phyloP scores from a whole-genome alignment of 2,329 filamentous ascomycete genomes.

The Cercospora sp. region DNA sequence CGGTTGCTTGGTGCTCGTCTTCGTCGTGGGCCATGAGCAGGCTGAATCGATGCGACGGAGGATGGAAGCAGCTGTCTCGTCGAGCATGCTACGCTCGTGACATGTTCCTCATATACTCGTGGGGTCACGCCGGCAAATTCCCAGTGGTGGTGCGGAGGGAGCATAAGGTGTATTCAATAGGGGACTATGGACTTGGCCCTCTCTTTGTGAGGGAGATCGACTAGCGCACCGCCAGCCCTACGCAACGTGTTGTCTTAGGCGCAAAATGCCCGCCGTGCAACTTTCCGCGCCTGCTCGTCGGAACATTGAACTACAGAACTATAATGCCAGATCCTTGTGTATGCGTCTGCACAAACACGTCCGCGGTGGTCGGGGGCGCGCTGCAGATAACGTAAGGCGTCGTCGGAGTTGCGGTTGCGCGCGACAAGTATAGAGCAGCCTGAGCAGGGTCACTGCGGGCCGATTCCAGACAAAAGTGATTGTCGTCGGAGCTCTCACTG shows the following conservation, averaged over 20 bases:
- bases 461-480: constrained; percentile 2
- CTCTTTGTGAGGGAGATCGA: constrained; percentile 8
- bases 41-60: constrained; percentile 12
- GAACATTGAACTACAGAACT: not conserved
- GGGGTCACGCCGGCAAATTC: not conserved
- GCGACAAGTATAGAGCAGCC: not conserved
- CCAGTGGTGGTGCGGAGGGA: not conserved
- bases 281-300: not conserved
- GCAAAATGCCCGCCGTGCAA: not conserved
- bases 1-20: constrained; percentile 31
- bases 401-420: constrained; percentile 1
- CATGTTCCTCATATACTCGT: not conserved
- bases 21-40: constrained; percentile 38
- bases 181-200: constrained; percentile 3
- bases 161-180: constrained; percentile 1
- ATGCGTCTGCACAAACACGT: not conserved
- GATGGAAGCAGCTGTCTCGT: constrained; percentile 7
- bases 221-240: constrained; percentile 5
- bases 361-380: not conserved
- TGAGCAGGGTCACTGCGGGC: not conserved
- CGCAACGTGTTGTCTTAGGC: constrained; percentile 1
- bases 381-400: not conserved
- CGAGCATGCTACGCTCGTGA: constrained; percentile 20
- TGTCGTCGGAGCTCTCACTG: constrained; percentile 3
- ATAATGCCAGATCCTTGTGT: not conserved